These are phyloP conservation scores for Aspergillus sclerotialis DNA, from an alignment of 2,329 filamentous ascomycete species.

Conservation along the genomic window DNA sequence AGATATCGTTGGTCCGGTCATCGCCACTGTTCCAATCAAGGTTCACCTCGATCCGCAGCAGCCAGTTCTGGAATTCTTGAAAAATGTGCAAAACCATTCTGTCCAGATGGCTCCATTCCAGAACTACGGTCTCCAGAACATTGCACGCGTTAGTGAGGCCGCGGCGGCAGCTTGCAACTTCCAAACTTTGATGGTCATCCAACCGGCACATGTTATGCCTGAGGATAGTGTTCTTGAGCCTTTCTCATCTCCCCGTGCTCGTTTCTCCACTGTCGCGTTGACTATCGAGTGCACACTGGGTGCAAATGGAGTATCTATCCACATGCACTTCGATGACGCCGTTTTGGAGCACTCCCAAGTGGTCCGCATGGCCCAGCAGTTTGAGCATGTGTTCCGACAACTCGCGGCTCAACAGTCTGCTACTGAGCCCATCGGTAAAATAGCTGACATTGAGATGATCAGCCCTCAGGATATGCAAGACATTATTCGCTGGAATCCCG, in stretches of 20 bases:
- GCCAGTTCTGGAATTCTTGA: slow-evolving; percentile 42
- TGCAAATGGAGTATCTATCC: slow-evolving; percentile 4
- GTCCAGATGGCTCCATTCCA: slow-evolving; percentile 52
- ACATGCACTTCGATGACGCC: slow-evolving; percentile 9
- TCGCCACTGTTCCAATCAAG: slow-evolving; percentile 37
- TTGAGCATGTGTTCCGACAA: slow-evolving; percentile 10
- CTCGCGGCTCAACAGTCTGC: no score
- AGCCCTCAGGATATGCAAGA: slow-evolving; percentile 6
- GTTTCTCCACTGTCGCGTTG: slow-evolving; percentile 8
- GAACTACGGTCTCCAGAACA: slow-evolving; percentile 45
- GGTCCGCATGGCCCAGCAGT: slow-evolving; percentile 6
- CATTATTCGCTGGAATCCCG: slow-evolving; percentile 6
- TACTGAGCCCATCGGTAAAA: background rate
- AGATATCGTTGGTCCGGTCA: slow-evolving; percentile 38
- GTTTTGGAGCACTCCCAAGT: slow-evolving; percentile 4
- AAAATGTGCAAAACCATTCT: slow-evolving; percentile 46
- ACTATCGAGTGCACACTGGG: slow-evolving; percentile 8
- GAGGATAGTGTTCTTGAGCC: slow-evolving; percentile 5
- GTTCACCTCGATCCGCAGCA: slow-evolving; percentile 22
- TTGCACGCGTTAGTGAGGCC: slow-evolving; percentile 42
- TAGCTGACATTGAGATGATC: slow-evolving; percentile 6
- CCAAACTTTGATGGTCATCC: slow-evolving; percentile 20
- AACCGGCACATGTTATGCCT: slow-evolving; percentile 12
- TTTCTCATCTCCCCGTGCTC: slow-evolving; percentile 6
- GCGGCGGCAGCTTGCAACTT: slow-evolving; percentile 32